Evolutionary conservation across 2,329 filamentous ascomycete genomes (phyloP).

Genomic region (Phoma sp.): DNA sequence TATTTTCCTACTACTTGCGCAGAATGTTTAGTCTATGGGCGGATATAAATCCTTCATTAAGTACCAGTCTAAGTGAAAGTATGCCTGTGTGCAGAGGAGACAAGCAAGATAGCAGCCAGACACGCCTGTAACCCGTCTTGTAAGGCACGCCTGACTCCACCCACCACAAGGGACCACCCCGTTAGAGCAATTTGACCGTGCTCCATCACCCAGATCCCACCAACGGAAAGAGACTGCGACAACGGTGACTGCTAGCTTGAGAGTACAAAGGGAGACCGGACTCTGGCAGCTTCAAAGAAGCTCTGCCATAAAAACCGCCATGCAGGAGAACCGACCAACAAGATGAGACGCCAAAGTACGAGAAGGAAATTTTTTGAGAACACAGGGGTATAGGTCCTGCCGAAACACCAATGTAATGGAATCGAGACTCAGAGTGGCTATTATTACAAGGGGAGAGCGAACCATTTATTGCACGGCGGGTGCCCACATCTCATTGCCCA

Average conservation of each 20-base stretch:
- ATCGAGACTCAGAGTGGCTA: slow-evolving; percentile 36
- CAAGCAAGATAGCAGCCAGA: slow-evolving; percentile 26
- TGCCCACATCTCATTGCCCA: slow-evolving; percentile 50
- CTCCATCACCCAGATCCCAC: slow-evolving; percentile 17
- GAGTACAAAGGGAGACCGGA: slow-evolving; percentile 31
- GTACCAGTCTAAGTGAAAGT: slow-evolving; percentile 47
- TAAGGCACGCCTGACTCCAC: slow-evolving; percentile 43
- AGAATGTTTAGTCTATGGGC: slow-evolving; percentile 45
- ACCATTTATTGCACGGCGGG: slow-evolving; percentile 48
- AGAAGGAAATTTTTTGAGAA: slow-evolving; percentile 44
- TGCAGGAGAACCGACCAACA: slow-evolving; percentile 32
- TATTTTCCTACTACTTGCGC: slow-evolving; percentile 41
- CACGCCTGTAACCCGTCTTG: slow-evolving; percentile 43
- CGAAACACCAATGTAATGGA: slow-evolving; percentile 46
- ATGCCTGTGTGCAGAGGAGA: slow-evolving; percentile 37
- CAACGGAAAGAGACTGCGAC: slow-evolving; percentile 33
- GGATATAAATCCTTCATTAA: slow-evolving; percentile 50
- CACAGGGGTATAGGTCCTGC: slow-evolving; percentile 51
- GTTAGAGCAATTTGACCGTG: slow-evolving; percentile 15
- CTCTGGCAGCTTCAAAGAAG: slow-evolving; percentile 20
- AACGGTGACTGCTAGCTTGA: slow-evolving; percentile 32
- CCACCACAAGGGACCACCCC: slow-evolving; percentile 17
- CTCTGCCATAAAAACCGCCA: slow-evolving; percentile 28
- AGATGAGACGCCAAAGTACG: slow-evolving; percentile 38
- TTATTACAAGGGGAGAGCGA: slow-evolving; percentile 38